Base-by-base conservation (phyloP, 192 early-diverging fungal species). In the Backusella liffmaniae region DNA sequence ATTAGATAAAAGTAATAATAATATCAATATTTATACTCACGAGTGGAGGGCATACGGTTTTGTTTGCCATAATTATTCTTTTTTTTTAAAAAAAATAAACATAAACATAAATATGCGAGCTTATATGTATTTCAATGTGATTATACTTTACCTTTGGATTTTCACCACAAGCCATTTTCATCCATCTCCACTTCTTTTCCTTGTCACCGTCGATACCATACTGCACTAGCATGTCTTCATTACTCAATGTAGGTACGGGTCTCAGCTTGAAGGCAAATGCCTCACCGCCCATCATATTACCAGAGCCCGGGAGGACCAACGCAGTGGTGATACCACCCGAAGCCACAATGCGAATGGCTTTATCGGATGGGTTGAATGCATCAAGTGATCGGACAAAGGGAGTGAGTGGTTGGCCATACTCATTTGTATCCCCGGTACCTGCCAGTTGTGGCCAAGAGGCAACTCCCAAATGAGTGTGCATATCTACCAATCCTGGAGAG, bases 81-180 rank as follows among this genome's bases (percentile, higher is more conserved):
- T 41, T 6, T 71, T 73, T 67, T 79, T 30, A n/a, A n/a, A n/a
- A 29, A n/a, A 39, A 42, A 73, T 56, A 44, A 26, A 46, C 37
- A 44, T 71, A 71, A 30, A 49, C 46, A 26, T 16, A 42, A 21
- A 70, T 42, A 41, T 7, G 8, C 3, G 7, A 35, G 15, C 68
- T 39, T 70, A 12, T 3, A 3, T 32, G 32, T 32, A 32, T 32
- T 32, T 32, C 32, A 32, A 32, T 32, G 32, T 32, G 32, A 32
- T 32, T 32, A 0, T 32, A 32, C 32, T 32, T 26, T 76, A 83
- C 77, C 79, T 90, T 94, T 37, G 91, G 85, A 83, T 94, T 95
- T 78, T 95, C 94, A 35, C 94, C 93, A 72, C 94, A 95, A 2
- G 94, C 93, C 89, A 93, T 91, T 78, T 95, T 95, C 88, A 92